A percentile compares a stretch with the other conserved stretches of the same genome.
Evolutionary conservation across 1,139 yeast genomes (phyloP).

Genomic region (Saccharomyces hybrid): DNA sequence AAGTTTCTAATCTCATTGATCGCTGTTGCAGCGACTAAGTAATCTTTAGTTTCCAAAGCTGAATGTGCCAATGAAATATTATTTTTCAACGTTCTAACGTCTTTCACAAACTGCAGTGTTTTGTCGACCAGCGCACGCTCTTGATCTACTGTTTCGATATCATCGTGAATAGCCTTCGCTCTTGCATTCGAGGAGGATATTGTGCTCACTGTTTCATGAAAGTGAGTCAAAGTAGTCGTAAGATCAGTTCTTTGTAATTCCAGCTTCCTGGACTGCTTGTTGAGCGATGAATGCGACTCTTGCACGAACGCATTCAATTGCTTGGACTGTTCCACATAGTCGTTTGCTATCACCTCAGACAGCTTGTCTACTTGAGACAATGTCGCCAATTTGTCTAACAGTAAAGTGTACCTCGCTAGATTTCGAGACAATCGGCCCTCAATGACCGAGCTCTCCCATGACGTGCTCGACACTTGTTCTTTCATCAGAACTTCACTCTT

Average conservation of each 20-base stretch:
- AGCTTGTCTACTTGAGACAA: slow-evolving; percentile 26
- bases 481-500: not conserved
- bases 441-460: not conserved
- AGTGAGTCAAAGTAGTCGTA: slow-evolving; percentile 36
- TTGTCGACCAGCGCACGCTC: slow-evolving; percentile 64
- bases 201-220: slow-evolving; percentile 28
- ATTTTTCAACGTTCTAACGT: slow-evolving; percentile 48
- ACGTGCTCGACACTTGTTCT: not conserved
- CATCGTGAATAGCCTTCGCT: slow-evolving; percentile 60
- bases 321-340: slow-evolving; percentile 14
- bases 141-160: slow-evolving; percentile 60
- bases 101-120: slow-evolving; percentile 57
- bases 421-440: slow-evolving; percentile 24
- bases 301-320: slow-evolving; percentile 18
- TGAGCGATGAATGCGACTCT: slow-evolving; percentile 21
- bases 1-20: slow-evolving; percentile 57
- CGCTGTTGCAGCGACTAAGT: slow-evolving; percentile 62
- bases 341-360: slow-evolving; percentile 17
- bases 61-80: slow-evolving; percentile 23
- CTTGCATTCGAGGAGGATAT: slow-evolving; percentile 51
- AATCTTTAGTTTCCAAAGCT: slow-evolving; percentile 38
- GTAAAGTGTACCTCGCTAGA: slow-evolving; percentile 23
- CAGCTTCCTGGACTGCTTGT: slow-evolving; percentile 30
- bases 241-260: slow-evolving; percentile 40
- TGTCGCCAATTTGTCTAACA: slow-evolving; percentile 26